Base-by-base conservation (phyloP, 768 basidiomycete genomes). In the Boletus rubropictus region DNA sequence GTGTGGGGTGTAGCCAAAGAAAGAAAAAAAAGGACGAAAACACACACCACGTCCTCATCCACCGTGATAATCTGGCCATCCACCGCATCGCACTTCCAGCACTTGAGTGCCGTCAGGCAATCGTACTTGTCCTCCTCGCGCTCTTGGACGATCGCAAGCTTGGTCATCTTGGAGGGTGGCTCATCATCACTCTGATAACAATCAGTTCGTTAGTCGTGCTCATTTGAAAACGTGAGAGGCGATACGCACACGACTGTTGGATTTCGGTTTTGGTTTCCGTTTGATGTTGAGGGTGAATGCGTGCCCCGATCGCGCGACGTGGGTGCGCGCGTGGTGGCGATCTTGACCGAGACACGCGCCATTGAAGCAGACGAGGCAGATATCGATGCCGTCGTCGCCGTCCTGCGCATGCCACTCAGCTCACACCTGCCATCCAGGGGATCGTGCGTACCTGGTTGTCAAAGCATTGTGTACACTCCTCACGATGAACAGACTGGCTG, bases 391-490 rank as follows among this genome's bases (percentile, higher is more conserved):
- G 11, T 73, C 66, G 0, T 82, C 74, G 3, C 69, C 67, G 61
- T 93, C 91, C 86, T 93, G 56, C 20, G 3, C 35, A 28, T 18
- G 21, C 18, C 14, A 31, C 24, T 48, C 39, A 42, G 44, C 46
- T 35, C 17, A 12, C n/a, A 11, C 10, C 22, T 11, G 35, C 31
- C 47, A 56, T 48, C 28, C 29, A 6, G 10, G 21, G n/a, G 46
- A 52, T 53, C 48, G 41, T 3, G 41, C 63, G 35, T 18, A 85
- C 91, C 80, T 97, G 94, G 58, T 80, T 81, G 66, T 97, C 94
- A 63, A 97, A 99, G 61, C 95, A 99, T 49, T 94, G 92, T 0
- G 94, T 96, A 61, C 95, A 99, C 66, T 98, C 94, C 68, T 96
- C 91, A 7, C 93, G 72, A 56, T 93, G 84, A 0, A 92, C 88